phyloP scores from a whole-genome alignment of 1,284 basidiomycete genomes.

The Cutaneotrichosporon curvatum region DNA sequence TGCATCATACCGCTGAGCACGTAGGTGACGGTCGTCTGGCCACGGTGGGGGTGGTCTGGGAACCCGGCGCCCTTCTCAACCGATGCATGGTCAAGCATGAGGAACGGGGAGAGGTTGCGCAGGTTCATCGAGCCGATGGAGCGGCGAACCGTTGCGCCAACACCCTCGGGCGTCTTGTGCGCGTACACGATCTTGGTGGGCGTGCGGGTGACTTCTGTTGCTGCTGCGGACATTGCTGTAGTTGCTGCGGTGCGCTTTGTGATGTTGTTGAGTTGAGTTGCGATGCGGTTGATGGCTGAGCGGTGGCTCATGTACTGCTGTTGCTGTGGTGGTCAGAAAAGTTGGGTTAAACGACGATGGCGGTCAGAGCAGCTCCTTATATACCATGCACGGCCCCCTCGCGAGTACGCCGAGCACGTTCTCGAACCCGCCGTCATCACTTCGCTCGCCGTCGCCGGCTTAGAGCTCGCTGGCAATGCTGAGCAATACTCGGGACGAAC shows the following conservation, averaged over 20 bases:
- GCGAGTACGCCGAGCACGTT: not conserved
- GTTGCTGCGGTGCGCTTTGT: slow-evolving; percentile 2
- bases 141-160: slow-evolving; percentile 76
- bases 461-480: not conserved
- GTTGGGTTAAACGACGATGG: slow-evolving; percentile 3
- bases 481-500: not conserved
- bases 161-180: slow-evolving; percentile 79
- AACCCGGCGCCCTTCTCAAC: slow-evolving; percentile 49
- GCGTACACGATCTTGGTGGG: slow-evolving; percentile 68
- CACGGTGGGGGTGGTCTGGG: slow-evolving; percentile 76
- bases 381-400: slow-evolving; percentile 2
- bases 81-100: slow-evolving; percentile 56
- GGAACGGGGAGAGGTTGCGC: slow-evolving; percentile 78
- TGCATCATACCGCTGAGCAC: slow-evolving; percentile 56
- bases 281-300: slow-evolving; percentile 5
- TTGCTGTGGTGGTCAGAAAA: not conserved
- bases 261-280: not conserved
- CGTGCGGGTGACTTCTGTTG: slow-evolving; percentile 45
- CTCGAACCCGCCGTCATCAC: too few species aligned
- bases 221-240: slow-evolving; percentile 2
- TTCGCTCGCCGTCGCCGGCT: too few species aligned
- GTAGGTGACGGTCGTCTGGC: slow-evolving; percentile 69
- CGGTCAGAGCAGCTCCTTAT: slow-evolving; percentile 2
- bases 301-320: not conserved
- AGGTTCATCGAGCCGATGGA: slow-evolving; percentile 73